Percentiles rank a stretch among this genome's conserved stretches.
Conservation (phyloP, 129 eudicot species). For the Saposhnikovia divaricata region DNA sequence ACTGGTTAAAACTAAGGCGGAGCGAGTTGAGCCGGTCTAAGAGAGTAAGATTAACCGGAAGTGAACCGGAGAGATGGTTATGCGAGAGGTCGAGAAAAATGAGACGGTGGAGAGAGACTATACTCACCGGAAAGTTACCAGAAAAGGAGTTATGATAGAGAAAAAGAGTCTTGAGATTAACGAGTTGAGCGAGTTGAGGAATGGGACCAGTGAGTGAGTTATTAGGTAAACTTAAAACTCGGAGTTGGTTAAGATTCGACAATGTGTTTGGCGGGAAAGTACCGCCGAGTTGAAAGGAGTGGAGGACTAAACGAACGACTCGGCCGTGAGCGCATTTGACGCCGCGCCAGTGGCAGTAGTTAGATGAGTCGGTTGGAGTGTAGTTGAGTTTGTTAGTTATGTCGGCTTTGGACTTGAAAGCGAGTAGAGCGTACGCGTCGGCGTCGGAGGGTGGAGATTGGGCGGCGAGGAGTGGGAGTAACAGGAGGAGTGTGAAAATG, state of each 20-base stretch:
- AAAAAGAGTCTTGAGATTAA: conserved; percentile 58
- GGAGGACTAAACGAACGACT: conserved; percentile 38
- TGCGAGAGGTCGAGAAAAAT: conserved; percentile 54
- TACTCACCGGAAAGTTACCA: conserved; percentile 49
- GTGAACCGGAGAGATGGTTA: conserved; percentile 49
- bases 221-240: conserved; percentile 60
- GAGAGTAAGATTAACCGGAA: conserved; percentile 28
- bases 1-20: conserved; percentile 54
- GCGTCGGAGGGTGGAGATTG: conserved; percentile 31
- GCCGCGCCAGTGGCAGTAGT: conserved; percentile 75
- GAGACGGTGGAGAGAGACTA: conserved; percentile 58
- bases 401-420: conserved; percentile 67
- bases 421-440: conserved; percentile 40
- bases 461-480: conserved; percentile 20
- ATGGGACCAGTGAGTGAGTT: conserved; percentile 77
- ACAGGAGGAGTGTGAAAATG: conserved; percentile 11
- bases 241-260: conserved; percentile 48
- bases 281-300: conserved; percentile 39
- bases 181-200: conserved; percentile 53
- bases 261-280: conserved; percentile 42
- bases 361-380: conserved; percentile 47
- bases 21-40: conserved; percentile 46
- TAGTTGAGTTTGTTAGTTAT: conserved; percentile 53
- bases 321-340: conserved; percentile 44
- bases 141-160: conserved; percentile 55